Evolutionary conservation across 495 filamentous ascomycete genomes (phyloP).

Genomic region (Tuber umbilicatum): DNA sequence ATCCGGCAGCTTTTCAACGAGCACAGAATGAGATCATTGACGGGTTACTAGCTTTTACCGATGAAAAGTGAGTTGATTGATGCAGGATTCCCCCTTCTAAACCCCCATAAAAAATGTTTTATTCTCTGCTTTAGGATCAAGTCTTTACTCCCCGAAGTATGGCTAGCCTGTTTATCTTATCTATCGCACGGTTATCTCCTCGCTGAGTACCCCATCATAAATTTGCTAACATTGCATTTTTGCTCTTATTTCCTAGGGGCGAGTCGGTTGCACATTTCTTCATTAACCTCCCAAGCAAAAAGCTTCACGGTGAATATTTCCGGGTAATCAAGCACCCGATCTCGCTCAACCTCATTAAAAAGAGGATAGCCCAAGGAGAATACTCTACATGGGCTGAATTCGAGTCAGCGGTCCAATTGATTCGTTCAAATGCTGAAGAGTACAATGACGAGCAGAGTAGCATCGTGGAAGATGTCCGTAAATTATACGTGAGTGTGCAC

Average conservation of each 20-base stretch:
- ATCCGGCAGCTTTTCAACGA: conserved; percentile 25
- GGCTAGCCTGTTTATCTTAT: conserved; percentile 6
- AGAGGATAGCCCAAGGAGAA: conserved; percentile 56
- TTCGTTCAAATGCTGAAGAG: conserved; percentile 77
- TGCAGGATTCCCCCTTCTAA: background rate
- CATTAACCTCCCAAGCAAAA: conserved; percentile 58
- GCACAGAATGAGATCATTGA: conserved; percentile 33
- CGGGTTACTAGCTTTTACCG: conserved; percentile 37
- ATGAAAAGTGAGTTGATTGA: conserved; percentile 33
- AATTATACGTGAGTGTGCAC: conserved; percentile 60
- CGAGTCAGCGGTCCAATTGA: conserved; percentile 65
- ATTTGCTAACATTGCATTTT: conserved; percentile 20
- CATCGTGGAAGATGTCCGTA: conserved; percentile 62
- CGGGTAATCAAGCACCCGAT: conserved; percentile 64
- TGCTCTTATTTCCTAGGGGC: conserved; percentile 47
- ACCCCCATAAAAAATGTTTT: background rate
- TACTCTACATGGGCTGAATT: conserved; percentile 71
- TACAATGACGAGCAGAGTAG: conserved; percentile 87
- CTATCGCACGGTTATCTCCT: background rate
- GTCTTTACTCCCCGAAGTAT: background rate
- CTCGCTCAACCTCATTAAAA: conserved; percentile 66
- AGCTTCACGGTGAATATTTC: conserved; percentile 66
- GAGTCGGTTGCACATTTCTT: conserved; percentile 66
- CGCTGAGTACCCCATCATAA: background rate
- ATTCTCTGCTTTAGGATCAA: conserved; percentile 1